Conservation (phyloP, 495 filamentous ascomycete genomes). For the Aspergillus saccharolyticus region DNA sequence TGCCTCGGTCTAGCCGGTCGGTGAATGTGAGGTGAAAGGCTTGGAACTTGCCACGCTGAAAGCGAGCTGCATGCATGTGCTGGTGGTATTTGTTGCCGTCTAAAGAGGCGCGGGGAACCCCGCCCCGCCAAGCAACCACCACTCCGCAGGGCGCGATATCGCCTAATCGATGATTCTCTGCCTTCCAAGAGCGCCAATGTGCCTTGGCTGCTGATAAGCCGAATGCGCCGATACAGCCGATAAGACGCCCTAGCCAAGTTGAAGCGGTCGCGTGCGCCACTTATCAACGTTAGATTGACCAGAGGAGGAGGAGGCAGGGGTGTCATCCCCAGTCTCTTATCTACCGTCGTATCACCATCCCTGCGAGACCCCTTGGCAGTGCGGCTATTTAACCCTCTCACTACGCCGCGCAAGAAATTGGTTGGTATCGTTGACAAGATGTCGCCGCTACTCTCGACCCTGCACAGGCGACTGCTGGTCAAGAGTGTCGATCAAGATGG, state of each 20-base stretch:
- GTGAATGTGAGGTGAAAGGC: not conserved
- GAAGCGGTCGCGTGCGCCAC: not conserved
- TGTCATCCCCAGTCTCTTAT: not conserved
- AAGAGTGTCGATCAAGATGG: slow-evolving; percentile 23
- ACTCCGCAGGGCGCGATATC: not conserved
- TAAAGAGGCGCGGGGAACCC: not conserved
- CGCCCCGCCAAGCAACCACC: not conserved
- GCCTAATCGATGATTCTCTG: not conserved
- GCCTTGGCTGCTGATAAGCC: not conserved
- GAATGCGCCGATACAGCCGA: not conserved
- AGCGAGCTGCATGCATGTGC: not conserved
- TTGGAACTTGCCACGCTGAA: not conserved
- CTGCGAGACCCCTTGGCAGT: not conserved
- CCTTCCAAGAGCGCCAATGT: not conserved
- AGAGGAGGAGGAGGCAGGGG: too few species aligned
- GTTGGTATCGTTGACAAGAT: too few species aligned
- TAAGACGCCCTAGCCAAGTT: not conserved
- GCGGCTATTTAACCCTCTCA: not conserved
- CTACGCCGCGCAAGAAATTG: too few species aligned
- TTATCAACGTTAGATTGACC: not conserved
- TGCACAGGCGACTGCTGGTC: slow-evolving; percentile 19
- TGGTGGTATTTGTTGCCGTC: not conserved
- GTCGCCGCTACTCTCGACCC: slow-evolving; percentile 12
- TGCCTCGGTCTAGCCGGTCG: not conserved
- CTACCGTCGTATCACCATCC: not conserved